Base-by-base conservation (phyloP, 345 rosid species). In the Salix koriyanagi region DNA sequence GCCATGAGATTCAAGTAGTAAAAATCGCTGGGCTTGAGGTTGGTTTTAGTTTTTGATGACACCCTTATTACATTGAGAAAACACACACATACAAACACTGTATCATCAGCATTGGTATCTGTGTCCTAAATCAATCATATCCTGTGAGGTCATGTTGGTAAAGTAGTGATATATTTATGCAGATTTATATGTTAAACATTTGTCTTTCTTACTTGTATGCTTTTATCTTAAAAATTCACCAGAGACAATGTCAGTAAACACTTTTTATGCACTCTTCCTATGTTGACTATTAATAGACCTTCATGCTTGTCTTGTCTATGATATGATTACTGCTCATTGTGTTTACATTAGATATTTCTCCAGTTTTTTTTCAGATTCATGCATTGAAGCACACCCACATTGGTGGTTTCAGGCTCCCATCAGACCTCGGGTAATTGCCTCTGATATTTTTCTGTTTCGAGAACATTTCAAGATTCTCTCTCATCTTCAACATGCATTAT, bases 1-100 rank as follows among this genome's bases (percentile, higher is more conserved):
- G 92, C 78, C 99, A 93, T 72, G 98, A 93, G 86, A 98, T 96
- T 67, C 88, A 97, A 69, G 99, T 96, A 67, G 91, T 96, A 82
- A 96, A 96, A 87, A 88, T 88, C 80, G 94, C 94, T n/a, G 96
- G 96, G 78, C 93, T 96, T 82, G 89, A 93, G 98, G 99, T 91
- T 80, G 83, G 92, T 71, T 86, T 88, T 64, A 36, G 50, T 73
- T 70, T 73, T 39, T 37, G 21, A 64, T 71, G 23, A 36, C 28
- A 62, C 23, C 65, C 70, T 70, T 75, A 64, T 76, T 54, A 65
- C 61, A 62, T 69, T 16, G 56, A 34, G 28, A n/a, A 4, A 3
- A 58, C 3, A 34, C 37, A 34, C 44, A 10, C 13, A 41, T 41
- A 52, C 56, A 46, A 56, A 52, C 11, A 42, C 25, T 42, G 32